phyloP scores from a whole-genome alignment of 768 basidiomycete genomes.

The Daedaleopsis sinensis region DNA sequence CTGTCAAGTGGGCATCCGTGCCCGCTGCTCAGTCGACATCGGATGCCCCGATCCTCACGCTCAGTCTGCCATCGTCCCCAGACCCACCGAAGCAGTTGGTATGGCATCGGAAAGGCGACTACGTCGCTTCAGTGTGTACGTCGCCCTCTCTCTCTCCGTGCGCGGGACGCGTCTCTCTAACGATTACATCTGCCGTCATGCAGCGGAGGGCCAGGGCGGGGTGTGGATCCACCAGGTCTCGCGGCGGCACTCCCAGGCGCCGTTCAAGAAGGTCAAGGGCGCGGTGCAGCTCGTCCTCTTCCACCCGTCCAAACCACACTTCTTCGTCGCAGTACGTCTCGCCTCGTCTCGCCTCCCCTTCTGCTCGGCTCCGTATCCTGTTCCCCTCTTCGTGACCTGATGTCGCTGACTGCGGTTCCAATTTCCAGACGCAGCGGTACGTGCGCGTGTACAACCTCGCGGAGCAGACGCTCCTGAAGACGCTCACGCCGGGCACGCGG shows the following conservation, averaged over 20 bases:
- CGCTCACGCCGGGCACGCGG: conserved; percentile 90
- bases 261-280: conserved; percentile 95
- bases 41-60: conserved; percentile 60
- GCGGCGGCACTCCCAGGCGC: conserved; percentile 93
- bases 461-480: conserved; percentile 91
- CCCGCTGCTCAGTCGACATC: conserved; percentile 48
- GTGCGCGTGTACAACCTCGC: conserved; percentile 94
- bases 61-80: conserved; percentile 65
- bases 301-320: conserved; percentile 93
- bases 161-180: background rate
- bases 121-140: conserved; percentile 93
- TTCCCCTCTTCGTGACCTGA: background rate
- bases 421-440: conserved; percentile 87
- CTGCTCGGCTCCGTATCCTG: background rate
- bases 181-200: background rate
- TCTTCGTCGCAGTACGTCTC: conserved; percentile 90
- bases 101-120: conserved; percentile 96
- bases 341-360: conserved; percentile 8
- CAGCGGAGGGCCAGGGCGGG: conserved; percentile 76
- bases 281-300: conserved; percentile 89
- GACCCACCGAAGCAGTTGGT: conserved; percentile 78
- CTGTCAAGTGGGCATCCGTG: conserved; percentile 69
- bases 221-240: conserved; percentile 97
- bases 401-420: conserved; percentile 8
- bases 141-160: conserved; percentile 26